Percentiles rank a stretch among this genome's conserved stretches.
Conservation (phyloP, 441 rosid genomes). For the Gossypium gossypioides region DNA sequence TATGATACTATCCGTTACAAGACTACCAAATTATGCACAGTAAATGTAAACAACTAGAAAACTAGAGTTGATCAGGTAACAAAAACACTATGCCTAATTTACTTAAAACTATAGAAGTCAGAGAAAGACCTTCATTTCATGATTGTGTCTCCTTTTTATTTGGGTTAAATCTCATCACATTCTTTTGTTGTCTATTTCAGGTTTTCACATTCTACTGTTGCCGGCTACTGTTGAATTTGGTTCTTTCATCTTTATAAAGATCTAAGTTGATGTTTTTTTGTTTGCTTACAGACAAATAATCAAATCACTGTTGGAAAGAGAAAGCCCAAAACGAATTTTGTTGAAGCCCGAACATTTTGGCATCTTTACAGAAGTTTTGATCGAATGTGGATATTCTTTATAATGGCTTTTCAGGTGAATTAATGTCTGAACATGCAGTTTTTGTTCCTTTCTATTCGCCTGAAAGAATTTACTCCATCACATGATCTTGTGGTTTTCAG, state of each 20-base stretch:
- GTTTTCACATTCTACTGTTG: background rate
- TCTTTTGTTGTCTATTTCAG: conserved; percentile 4
- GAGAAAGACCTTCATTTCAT: background rate
- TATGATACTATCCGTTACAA: background rate
- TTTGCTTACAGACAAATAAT: conserved; percentile 45
- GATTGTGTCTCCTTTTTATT: background rate
- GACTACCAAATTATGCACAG: background rate
- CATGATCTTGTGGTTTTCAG: conserved; percentile 33
- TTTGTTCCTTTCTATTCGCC: conserved; percentile 16
- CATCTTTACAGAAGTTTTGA: conserved; percentile 94
- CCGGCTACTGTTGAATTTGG: background rate
- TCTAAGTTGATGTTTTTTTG: conserved; percentile 7
- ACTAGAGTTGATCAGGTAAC: background rate
- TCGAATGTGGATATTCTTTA: conserved; percentile 64
- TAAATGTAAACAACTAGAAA: background rate
- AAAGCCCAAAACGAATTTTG: conserved; percentile 94
- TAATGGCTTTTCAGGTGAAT: conserved; percentile 20
- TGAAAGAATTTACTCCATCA: conserved; percentile 14
- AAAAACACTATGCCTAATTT: background rate
- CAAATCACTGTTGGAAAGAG: conserved; percentile 43
- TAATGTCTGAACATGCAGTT: conserved; percentile 15
- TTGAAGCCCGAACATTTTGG: conserved; percentile 94
- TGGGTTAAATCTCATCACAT: background rate
- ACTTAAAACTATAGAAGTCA: background rate
- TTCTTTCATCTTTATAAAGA: background rate